Base-by-base conservation (phyloP, 768 basidiomycete species). In the Heimioporus sp. region DNA sequence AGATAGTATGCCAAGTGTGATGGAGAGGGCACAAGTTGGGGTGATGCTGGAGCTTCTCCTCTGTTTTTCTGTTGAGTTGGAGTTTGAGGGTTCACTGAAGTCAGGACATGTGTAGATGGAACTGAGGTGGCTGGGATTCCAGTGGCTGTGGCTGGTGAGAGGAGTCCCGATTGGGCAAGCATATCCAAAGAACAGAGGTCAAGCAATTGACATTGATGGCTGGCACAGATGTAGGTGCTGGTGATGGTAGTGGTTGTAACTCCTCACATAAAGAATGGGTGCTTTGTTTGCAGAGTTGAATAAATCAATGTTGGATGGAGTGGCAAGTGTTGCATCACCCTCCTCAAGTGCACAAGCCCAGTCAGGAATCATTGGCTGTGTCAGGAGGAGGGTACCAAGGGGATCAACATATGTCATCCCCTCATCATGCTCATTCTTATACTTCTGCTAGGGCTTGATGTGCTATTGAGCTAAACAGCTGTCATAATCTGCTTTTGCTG, bases 281-380 rank as follows among this genome's bases (percentile, higher is more conserved):
- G 28, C 52, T 17, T 54, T 53, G 16, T 57, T 54, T 2, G 17
- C 38, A 16, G n/a, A 4, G 3, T 56, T 37, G 32, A 56, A 56
- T 21, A 36, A 49, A 5, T 49, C 21, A 12, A 54, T 48, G 40
- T 54, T 54, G 8, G 52, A 48, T 13, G 43, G 47, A 8, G 20
- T 32, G 2, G 7, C 17, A n/a, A 54, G 16, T 4, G 35, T 36
- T 5, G 12, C 35, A 32, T 32, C 8, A 12, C 32, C 32, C 32
- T 12, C 32, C 15, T 54, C 49, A 28, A 51, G 21, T 28, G 49
- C 49, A 44, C n/a, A 17, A 31, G 30, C 24, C 49, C 43, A 51
- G 35, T 51, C 34, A 8, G 37, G 35, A 20, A 51, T 45, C 49
- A 51, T 51, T 4, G 30, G 5, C 10, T 11, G 35, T n/a, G 43